Conservation (phyloP, 805 yeast species). For the Candida ulmi region DNA sequence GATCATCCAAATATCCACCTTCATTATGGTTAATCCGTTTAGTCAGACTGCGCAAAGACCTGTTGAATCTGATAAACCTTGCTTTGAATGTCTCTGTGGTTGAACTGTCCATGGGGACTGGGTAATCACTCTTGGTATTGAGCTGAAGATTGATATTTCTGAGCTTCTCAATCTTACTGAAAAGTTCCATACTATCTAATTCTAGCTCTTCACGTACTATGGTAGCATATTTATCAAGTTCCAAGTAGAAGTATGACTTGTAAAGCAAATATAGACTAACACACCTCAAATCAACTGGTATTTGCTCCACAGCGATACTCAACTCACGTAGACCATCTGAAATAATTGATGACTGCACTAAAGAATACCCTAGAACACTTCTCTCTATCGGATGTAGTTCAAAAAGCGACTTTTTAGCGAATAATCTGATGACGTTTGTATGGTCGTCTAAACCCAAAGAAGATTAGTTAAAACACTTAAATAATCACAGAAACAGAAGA, state of each 20-base stretch:
- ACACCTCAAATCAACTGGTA: neutral
- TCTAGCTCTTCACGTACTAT: neutral
- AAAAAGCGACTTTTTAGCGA: neutral
- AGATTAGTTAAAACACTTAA: too few species aligned
- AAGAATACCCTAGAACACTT: neutral
- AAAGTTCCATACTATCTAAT: neutral
- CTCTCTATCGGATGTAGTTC: neutral
- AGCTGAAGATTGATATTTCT: too few species aligned
- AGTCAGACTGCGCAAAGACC: neutral
- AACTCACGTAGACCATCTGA: slow-evolving; percentile 5
- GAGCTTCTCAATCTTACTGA: neutral
- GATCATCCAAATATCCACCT: too few species aligned
- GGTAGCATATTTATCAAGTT: neutral
- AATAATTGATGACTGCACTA: neutral
- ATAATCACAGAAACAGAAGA: too few species aligned
- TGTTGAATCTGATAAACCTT: neutral
- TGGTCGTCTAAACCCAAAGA: neutral
- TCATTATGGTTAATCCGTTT: neutral
- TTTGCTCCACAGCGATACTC: slow-evolving; percentile 1
- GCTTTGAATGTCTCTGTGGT: neutral
- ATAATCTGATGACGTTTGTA: neutral
- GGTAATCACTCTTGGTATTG: too few species aligned
- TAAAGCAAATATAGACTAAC: slow-evolving; percentile 1
- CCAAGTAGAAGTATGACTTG: neutral
- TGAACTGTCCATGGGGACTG: neutral